phyloP scores from a whole-genome alignment of 1,139 yeast genomes.

The Nakaseomyces sp. region DNA sequence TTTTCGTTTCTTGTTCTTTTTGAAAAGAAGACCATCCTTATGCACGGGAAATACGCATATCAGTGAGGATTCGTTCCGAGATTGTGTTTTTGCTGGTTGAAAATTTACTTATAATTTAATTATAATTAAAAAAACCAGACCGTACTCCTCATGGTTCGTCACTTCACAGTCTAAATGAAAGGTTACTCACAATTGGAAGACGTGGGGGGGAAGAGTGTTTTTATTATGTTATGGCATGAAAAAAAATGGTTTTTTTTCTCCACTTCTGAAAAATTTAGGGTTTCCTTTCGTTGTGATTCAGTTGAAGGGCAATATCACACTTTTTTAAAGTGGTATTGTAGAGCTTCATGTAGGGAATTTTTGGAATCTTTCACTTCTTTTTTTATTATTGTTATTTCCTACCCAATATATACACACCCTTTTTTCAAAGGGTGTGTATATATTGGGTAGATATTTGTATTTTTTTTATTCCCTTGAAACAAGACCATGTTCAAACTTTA shows the following conservation, averaged over 20 bases:
- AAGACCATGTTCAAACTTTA: too few relatives aligned
- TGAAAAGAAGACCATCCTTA: constrained; percentile 55
- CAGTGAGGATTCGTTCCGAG: constrained; percentile 99
- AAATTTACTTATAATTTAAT: constrained; percentile 42
- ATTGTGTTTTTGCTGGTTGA: constrained; percentile 99
- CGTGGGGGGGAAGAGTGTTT: too few relatives aligned
- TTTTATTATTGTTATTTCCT: too few relatives aligned
- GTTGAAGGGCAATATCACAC: constrained; percentile 15
- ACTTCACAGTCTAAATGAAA: constrained; percentile 26
- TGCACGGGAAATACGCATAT: constrained; percentile 99
- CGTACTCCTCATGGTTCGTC: constrained; percentile 59
- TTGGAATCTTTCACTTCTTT: constrained; percentile 28
- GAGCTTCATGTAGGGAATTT: constrained; percentile 35
- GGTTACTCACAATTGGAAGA: too few relatives aligned
- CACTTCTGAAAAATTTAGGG: too few relatives aligned
- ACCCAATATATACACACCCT: too few relatives aligned
- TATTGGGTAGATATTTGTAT: too few relatives aligned
- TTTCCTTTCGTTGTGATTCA: too few relatives aligned
- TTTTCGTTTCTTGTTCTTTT: background rate
- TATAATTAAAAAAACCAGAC: constrained; percentile 69
- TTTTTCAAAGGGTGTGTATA: background rate
- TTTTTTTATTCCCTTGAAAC: too few relatives aligned
- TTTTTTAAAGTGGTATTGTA: constrained; percentile 3
- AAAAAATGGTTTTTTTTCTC: too few relatives aligned
- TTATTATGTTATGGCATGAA: too few relatives aligned